A percentile compares a stretch with the other conserved stretches of the same genome.
Conservation (phyloP, 257 asterid species). For the Cordia subcordata region DNA sequence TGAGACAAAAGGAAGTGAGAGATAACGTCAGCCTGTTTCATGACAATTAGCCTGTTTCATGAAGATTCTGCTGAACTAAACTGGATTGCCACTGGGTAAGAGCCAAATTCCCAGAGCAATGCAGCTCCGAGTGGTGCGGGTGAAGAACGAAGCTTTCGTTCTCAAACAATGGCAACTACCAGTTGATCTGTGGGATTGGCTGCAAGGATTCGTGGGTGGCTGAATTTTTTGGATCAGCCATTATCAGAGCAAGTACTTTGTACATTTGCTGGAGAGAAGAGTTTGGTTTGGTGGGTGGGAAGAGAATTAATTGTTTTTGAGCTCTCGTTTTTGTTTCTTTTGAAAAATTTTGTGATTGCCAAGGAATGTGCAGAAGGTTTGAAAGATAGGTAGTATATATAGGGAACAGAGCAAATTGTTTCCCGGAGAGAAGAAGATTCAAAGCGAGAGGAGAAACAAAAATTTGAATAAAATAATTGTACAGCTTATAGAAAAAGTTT, state of each 20-base stretch:
- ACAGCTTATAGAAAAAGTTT: conserved; percentile 49
- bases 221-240: conserved; percentile 66
- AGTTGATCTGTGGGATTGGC: background rate
- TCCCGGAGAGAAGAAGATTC: conserved; percentile 37
- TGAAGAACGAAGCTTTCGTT: background rate
- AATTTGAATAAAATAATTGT: conserved; percentile 63
- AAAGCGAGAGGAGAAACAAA: conserved; percentile 27
- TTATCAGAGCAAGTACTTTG: conserved; percentile 36
- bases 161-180: background rate
- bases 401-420: conserved; percentile 42
- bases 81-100: conserved; percentile 15
- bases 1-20: conserved; percentile 20
- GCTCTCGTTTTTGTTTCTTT: conserved; percentile 14
- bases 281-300: too few relatives aligned
- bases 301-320: conserved; percentile 28
- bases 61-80: conserved; percentile 28
- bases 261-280: conserved; percentile 40
- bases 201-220: conserved; percentile 28
- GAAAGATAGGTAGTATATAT: conserved; percentile 42
- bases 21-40: background rate
- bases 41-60: background rate
- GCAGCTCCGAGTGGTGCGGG: background rate
- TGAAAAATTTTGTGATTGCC: conserved; percentile 27
- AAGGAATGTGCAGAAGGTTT: conserved; percentile 36
- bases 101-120: background rate